These are phyloP conservation scores for Wallemia mellicola DNA, from an alignment of 1,284 basidiomycete species.

Conservation along the genomic window DNA sequence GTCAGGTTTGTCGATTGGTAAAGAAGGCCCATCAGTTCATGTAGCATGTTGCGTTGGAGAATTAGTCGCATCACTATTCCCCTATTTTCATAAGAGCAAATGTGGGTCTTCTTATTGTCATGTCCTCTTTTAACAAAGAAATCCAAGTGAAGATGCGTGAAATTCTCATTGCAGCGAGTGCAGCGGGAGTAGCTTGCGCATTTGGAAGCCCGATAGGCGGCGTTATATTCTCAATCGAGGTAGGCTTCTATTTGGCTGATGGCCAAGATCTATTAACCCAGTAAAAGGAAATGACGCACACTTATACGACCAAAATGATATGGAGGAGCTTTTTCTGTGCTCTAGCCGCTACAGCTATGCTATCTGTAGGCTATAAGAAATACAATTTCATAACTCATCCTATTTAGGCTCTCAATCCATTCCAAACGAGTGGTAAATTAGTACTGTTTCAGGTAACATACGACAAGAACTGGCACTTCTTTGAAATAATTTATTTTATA, in stretches of 20 bases:
- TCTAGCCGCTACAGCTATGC: slow-evolving; percentile 74
- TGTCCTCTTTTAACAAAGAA: slow-evolving; percentile 2
- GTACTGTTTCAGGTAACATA: slow-evolving; percentile 96
- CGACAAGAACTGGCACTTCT: slow-evolving; percentile 95
- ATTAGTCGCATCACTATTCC: slow-evolving; percentile 51
- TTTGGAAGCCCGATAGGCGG: slow-evolving; percentile 95
- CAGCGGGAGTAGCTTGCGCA: slow-evolving; percentile 86
- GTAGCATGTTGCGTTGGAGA: slow-evolving; percentile 81
- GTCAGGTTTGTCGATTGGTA: slow-evolving; percentile 85
- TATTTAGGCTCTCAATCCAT: slow-evolving; percentile 76
- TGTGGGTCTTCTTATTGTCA: not conserved
- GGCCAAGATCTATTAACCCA: not conserved
- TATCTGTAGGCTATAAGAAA: slow-evolving; percentile 31
- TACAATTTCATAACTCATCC: not conserved
- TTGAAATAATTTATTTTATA: slow-evolving; percentile 84
- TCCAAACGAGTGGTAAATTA: slow-evolving; percentile 69
- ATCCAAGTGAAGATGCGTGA: slow-evolving; percentile 68
- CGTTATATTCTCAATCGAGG: slow-evolving; percentile 52
- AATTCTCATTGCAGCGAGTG: slow-evolving; percentile 76
- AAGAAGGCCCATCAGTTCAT: slow-evolving; percentile 95
- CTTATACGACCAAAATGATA: slow-evolving; percentile 90
- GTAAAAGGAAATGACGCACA: slow-evolving; percentile 77
- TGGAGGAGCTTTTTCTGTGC: slow-evolving; percentile 95
- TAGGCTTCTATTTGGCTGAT: slow-evolving; percentile 8
- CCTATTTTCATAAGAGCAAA: not conserved